Percentiles rank a stretch among this genome's conserved stretches.
Conservation (phyloP, 768 basidiomycete species). For the Suillus subluteus region DNA sequence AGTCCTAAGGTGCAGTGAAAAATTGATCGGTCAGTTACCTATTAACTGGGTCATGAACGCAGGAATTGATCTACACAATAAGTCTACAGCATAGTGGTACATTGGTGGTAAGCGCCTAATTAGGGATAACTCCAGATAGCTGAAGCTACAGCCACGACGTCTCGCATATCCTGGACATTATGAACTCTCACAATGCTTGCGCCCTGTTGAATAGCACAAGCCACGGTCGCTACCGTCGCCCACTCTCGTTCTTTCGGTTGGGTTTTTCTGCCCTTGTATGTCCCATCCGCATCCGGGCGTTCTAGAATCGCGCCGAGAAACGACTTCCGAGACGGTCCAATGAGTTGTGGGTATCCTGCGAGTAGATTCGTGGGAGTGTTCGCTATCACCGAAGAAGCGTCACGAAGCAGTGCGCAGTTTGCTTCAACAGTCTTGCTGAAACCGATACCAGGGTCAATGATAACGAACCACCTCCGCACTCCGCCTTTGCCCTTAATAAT, state of each 20-base stretch:
- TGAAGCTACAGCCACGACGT: constrained; percentile 70
- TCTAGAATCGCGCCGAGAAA: constrained; percentile 75
- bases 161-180: constrained; percentile 71
- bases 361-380: constrained; percentile 51
- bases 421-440: constrained; percentile 87
- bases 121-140: constrained; percentile 49
- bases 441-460: constrained; percentile 91
- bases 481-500: constrained; percentile 73
- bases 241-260: constrained; percentile 67
- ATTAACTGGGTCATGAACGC: not conserved
- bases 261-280: constrained; percentile 54
- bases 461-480: constrained; percentile 83
- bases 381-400: constrained; percentile 49
- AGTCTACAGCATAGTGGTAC: not conserved
- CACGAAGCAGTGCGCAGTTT: constrained; percentile 70
- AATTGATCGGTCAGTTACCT: not conserved
- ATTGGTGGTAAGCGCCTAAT: not conserved
- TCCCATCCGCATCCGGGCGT: constrained; percentile 40
- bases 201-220: constrained; percentile 75
- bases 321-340: constrained; percentile 84
- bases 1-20: not conserved
- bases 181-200: constrained; percentile 82
- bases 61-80: not conserved
- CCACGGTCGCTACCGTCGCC: constrained; percentile 80
- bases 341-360: constrained; percentile 63